phyloP scores from a whole-genome alignment of 768 basidiomycete genomes.

The Floccularia luteovirens region DNA sequence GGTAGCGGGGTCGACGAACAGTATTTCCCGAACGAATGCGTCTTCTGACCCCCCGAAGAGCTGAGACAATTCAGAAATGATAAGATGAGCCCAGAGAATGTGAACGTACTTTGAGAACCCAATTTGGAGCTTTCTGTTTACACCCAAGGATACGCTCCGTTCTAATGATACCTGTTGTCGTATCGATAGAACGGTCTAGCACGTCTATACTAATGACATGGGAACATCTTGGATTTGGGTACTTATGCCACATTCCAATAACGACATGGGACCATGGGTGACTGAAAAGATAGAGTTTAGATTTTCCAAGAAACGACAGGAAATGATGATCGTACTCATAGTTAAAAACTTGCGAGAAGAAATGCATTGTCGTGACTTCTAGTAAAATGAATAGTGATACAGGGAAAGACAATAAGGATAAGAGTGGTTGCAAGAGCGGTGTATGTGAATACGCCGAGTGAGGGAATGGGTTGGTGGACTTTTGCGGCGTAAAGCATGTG shows the following conservation, averaged over 20 bases:
- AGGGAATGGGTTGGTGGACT: background rate
- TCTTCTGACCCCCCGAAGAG: constrained; percentile 90
- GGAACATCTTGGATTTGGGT: constrained; percentile 88
- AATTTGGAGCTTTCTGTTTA: constrained; percentile 85
- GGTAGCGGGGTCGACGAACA: constrained; percentile 81
- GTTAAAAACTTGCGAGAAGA: constrained; percentile 78
- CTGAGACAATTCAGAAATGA: constrained; percentile 30
- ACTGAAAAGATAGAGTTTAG: constrained; percentile 28
- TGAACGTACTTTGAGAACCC: constrained; percentile 82
- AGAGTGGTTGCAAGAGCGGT: constrained; percentile 4
- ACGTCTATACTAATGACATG: constrained; percentile 88
- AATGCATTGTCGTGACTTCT: constrained; percentile 52
- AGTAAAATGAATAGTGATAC: constrained; percentile 19
- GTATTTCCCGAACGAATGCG: constrained; percentile 91
- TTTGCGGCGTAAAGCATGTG: too few relatives aligned
- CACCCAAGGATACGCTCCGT: constrained; percentile 88
- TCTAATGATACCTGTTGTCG: constrained; percentile 79
- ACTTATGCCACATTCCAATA: constrained; percentile 93
- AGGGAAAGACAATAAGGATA: constrained; percentile 13
- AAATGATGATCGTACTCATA: constrained; percentile 60
- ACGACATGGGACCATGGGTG: constrained; percentile 90
- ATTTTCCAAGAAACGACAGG: constrained; percentile 3
- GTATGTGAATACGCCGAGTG: background rate
- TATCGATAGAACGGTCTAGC: constrained; percentile 76
- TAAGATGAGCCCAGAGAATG: background rate